Conservation (phyloP, 768 basidiomycete genomes). For the Kwoniella dejecticola region DNA sequence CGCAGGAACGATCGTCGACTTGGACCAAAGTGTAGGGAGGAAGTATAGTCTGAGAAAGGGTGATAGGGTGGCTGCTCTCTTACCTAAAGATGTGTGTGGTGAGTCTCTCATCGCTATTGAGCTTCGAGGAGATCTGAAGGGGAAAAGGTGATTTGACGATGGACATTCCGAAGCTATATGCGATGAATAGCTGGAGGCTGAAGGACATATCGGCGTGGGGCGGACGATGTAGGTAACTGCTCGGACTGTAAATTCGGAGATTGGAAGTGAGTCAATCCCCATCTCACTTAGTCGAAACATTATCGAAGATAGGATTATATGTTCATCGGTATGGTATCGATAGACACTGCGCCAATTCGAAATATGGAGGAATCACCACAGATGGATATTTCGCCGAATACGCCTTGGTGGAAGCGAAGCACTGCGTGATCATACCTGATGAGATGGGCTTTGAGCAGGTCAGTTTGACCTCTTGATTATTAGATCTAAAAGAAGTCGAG, state of each 20-base stretch:
- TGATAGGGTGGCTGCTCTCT: conserved; percentile 14
- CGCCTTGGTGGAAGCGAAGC: conserved; percentile 20
- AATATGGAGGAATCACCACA: conserved; percentile 22
- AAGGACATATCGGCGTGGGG: too few relatives aligned
- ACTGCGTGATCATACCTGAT: conserved; percentile 14
- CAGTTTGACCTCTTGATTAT: not conserved
- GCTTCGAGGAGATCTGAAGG: too few relatives aligned
- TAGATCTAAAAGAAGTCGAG: not conserved
- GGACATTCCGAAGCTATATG: not conserved
- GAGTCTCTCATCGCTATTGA: conserved; percentile 2
- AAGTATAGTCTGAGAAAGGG: conserved; percentile 5
- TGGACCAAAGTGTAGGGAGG: conserved; percentile 11
- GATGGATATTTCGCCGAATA: conserved; percentile 25
- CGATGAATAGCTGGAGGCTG: too few relatives aligned
- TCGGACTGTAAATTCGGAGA: conserved; percentile 17
- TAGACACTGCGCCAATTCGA: conserved; percentile 17
- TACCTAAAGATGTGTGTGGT: conserved; percentile 18
- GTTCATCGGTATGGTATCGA: not conserved
- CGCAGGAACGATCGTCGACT: conserved; percentile 25
- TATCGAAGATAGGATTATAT: too few relatives aligned
- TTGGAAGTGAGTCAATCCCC: conserved; percentile 24
- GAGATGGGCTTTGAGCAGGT: conserved; percentile 22
- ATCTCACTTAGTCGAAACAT: too few relatives aligned
- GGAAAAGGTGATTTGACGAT: not conserved
- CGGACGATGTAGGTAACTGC: conserved; percentile 15